Base-by-base conservation (phyloP, 2,329 filamentous ascomycete genomes). In the Lizonia empirigonia region DNA sequence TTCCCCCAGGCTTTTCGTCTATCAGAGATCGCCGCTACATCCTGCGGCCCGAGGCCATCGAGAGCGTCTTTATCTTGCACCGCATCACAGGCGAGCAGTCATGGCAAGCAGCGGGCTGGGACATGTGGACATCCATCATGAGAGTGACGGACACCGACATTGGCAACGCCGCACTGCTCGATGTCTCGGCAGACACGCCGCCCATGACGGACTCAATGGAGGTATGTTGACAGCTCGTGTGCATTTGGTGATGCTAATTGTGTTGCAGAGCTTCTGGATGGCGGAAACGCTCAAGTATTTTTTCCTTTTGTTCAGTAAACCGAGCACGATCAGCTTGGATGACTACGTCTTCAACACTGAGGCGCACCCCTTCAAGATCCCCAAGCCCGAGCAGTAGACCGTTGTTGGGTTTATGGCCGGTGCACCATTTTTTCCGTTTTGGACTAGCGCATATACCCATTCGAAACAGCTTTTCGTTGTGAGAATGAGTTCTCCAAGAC, bases 61-160 rank as follows among this genome's bases (percentile, higher is more conserved):
- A 85, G 63, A 82, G 78, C n/a, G 77, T 85, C 3, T 85, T 85
- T 65, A 74, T 85, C 57, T 71, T 85, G 67, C 84, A 85, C 59
- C 78, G 83, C 16, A 80, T 83, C 35, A 85, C 82, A 1, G 83
- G 83, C 10, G 78, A 84, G 53, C 74, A 74, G 44, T 70, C 63
- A 50, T 72, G 76, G 54, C 72, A 76, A 41, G 76, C 77, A 5
- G 71, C 69, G 1, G 78, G 77, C 2, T 81, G 78, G 78, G 71
- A 76, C 7, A 80, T 80, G 77, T 81, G 77, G 64, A 70, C 68
- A n/a, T 69, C 74, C 2, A 78, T 81, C 33, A 62, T 71, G 40
- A 68, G 72, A 29, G 64, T 67, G 7, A 78, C 77, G 0, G 62
- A 75, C 41, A 80, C 78, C 0, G 67, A 72, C 13, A 58, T 79